Percentiles rank a stretch among this genome's conserved stretches.
These are phyloP conservation scores for Pneumocystis oryctolagi DNA, from an alignment of 1,139 yeast genomes.

Conservation along the genomic window DNA sequence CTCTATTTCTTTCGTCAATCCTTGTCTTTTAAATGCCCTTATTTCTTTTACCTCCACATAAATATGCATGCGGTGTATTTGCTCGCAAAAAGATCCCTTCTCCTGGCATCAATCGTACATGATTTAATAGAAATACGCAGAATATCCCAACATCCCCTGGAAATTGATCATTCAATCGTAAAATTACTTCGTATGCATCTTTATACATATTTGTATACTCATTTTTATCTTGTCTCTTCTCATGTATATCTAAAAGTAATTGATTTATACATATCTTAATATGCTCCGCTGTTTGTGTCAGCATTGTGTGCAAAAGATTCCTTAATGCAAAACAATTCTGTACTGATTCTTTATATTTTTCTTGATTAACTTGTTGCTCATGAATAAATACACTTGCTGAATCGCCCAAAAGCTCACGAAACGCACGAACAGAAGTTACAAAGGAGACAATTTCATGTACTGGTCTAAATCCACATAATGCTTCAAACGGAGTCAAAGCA, in stretches of 20 bases:
- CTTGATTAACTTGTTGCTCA: neutral
- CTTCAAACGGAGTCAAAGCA: constrained; percentile 90
- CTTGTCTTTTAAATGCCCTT: neutral
- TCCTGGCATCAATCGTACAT: constrained; percentile 69
- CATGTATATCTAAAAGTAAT: neutral
- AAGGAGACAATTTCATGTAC: constrained; percentile 56
- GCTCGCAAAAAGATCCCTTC: constrained; percentile 96
- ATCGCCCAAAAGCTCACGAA: constrained; percentile 52
- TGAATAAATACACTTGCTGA: constrained; percentile 23
- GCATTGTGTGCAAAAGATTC: neutral
- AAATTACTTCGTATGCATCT: constrained; percentile 35
- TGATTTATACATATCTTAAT: neutral
- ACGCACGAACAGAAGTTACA: constrained; percentile 59
- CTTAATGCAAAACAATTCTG: neutral
- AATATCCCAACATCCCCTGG: constrained; percentile 89
- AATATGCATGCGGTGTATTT: constrained; percentile 95
- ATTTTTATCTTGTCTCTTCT: neutral
- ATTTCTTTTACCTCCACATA: constrained; percentile 38
- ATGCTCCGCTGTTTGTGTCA: neutral
- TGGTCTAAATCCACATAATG: constrained; percentile 96
- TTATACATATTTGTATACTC: neutral
- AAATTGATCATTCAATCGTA: constrained; percentile 69
- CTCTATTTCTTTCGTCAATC: constrained; percentile 28
- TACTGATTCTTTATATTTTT: constrained; percentile 20
- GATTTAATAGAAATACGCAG: constrained; percentile 83